Evolutionary conservation across 495 filamentous ascomycete species (phyloP).

Genomic region (Trichodelitschia bisporula): DNA sequence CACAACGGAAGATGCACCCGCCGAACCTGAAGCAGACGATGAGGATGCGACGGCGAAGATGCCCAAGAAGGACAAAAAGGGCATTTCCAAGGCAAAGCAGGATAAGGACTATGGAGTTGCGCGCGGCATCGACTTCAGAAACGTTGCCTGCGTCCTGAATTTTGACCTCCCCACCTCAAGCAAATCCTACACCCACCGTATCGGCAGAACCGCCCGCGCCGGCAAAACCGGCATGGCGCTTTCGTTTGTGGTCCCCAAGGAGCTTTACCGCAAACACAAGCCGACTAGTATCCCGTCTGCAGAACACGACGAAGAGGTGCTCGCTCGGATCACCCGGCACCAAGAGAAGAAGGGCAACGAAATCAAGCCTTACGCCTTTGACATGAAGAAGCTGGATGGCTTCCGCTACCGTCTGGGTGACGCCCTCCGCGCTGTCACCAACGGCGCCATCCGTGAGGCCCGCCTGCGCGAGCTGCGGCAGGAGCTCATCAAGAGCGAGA

Average conservation of each 20-base stretch:
- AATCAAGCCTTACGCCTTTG: slow-evolving; percentile 74
- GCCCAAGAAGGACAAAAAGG: slow-evolving; percentile 24
- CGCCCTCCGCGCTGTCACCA: slow-evolving; percentile 58
- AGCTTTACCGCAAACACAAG: slow-evolving; percentile 66
- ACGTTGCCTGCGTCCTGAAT: slow-evolving; percentile 86
- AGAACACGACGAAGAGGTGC: slow-evolving; percentile 61
- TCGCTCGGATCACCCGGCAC: slow-evolving; percentile 37
- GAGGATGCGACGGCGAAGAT: slow-evolving; percentile 26
- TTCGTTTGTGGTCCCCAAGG: slow-evolving; percentile 71
- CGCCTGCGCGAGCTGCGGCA: slow-evolving; percentile 64
- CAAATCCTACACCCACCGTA: slow-evolving; percentile 88
- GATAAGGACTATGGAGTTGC: slow-evolving; percentile 83
- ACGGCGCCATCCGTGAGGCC: slow-evolving; percentile 69
- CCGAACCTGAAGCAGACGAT: slow-evolving; percentile 1
- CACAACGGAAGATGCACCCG: too few relatives aligned
- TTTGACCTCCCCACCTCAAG: slow-evolving; percentile 76
- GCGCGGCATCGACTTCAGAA: slow-evolving; percentile 86
- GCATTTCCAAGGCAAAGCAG: slow-evolving; percentile 13
- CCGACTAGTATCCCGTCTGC: slow-evolving; percentile 47
- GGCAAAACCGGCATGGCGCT: slow-evolving; percentile 80
- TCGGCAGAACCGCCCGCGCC: slow-evolving; percentile 79
- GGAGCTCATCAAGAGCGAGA: slow-evolving; percentile 79
- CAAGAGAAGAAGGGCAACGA: slow-evolving; percentile 48
- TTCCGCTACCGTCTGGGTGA: slow-evolving; percentile 92
- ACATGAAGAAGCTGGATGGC: slow-evolving; percentile 75